Percentiles rank a stretch among this genome's conserved stretches.
Evolutionary conservation across 306 rosid genomes (phyloP).

Genomic region (Astragalus glycyphyllos): DNA sequence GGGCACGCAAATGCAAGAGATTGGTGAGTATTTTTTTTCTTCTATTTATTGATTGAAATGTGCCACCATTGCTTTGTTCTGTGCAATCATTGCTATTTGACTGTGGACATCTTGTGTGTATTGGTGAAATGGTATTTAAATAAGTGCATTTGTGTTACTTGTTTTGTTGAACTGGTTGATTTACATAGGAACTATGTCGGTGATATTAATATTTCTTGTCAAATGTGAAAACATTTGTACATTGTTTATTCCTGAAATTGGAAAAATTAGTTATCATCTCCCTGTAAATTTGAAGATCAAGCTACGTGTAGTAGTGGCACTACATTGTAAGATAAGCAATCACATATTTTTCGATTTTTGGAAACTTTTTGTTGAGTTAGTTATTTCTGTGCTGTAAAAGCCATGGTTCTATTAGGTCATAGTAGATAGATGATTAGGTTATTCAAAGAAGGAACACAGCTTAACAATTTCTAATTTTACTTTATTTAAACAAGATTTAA

Average conservation of each 20-base stretch:
- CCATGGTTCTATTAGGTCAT: constrained; percentile 14
- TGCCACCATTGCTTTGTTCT: constrained; percentile 34
- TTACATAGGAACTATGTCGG: constrained; percentile 1
- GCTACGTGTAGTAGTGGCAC: constrained; percentile 11
- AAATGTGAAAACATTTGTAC: neutral
- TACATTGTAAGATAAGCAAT: constrained; percentile 19
- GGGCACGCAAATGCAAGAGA: constrained; percentile 46
- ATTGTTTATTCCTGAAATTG: constrained; percentile 20
- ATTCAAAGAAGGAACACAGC: constrained; percentile 30
- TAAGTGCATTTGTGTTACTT: constrained; percentile 37
- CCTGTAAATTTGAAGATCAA: neutral
- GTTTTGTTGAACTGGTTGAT: constrained; percentile 41
- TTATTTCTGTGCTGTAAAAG: constrained; percentile 35
- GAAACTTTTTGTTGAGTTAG: constrained; percentile 8
- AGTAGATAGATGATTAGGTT: constrained; percentile 30
- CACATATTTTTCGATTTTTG: neutral
- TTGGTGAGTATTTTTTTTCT: constrained; percentile 19
- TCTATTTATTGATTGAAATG: neutral
- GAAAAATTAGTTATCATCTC: neutral
- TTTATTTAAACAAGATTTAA: too few relatives aligned
- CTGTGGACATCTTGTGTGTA: constrained; percentile 43
- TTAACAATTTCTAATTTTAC: too few relatives aligned
- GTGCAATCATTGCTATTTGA: constrained; percentile 45
- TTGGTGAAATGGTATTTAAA: constrained; percentile 33
- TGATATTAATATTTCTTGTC: constrained; percentile 22